These are phyloP conservation scores for Fusarium mexicanum DNA, from an alignment of 2,329 filamentous ascomycete genomes.

Conservation along the genomic window DNA sequence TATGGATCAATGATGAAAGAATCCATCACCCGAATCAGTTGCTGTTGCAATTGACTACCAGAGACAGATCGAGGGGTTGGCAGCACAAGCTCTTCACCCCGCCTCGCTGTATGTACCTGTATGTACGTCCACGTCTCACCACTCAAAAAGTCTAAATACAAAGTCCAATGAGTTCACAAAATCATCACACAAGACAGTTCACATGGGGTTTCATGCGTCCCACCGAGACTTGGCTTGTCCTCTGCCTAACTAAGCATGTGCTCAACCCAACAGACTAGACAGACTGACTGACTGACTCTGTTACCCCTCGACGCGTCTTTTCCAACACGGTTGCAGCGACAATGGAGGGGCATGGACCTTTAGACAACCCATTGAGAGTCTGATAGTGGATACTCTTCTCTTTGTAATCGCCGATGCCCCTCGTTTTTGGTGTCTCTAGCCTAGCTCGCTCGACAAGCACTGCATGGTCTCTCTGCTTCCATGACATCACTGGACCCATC, in stretches of 20 bases:
- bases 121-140: neutral
- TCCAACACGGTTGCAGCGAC: too few species aligned
- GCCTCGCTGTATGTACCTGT: neutral
- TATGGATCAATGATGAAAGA: conserved; percentile 28
- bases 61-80: neutral
- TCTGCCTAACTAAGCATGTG: neutral
- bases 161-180: conserved; percentile 5
- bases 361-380: neutral
- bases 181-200: neutral
- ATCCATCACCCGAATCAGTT: neutral
- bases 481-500: conserved; percentile 44
- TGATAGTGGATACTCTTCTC: neutral
- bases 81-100: neutral
- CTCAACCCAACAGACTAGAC: conserved; percentile 10
- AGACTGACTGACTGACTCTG: neutral
- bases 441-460: neutral
- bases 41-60: neutral
- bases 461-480: neutral
- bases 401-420: conserved; percentile 31
- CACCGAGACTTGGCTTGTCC: neutral
- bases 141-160: neutral
- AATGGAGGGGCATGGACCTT: conserved; percentile 9
- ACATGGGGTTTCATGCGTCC: conserved; percentile 27
- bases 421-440: neutral
- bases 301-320: conserved; percentile 33